Evolutionary conservation across 1,139 yeast species (phyloP).

Genomic region (Candida sanyaensis): DNA sequence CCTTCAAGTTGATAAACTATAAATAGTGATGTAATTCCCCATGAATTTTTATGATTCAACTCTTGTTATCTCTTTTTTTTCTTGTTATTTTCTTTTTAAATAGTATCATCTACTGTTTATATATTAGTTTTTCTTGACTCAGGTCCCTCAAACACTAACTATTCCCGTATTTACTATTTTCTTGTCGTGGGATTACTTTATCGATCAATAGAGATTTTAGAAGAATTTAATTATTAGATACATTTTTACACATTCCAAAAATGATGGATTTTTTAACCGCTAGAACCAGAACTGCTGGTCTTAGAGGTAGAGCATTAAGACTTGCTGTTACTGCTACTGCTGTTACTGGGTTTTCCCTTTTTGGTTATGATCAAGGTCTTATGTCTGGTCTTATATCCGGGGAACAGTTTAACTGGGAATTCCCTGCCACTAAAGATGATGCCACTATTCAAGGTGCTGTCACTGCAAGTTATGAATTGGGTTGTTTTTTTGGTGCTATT

Average conservation of each 20-base stretch:
- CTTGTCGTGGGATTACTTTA: no score
- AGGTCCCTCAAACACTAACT: background rate
- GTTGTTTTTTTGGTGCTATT: slow-evolving; percentile 75
- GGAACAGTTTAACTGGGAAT: slow-evolving; percentile 54
- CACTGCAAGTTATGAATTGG: slow-evolving; percentile 72
- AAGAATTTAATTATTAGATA: no score
- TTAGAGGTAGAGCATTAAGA: slow-evolving; percentile 46
- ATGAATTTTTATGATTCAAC: no score
- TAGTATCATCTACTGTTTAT: no score
- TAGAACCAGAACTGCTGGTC: slow-evolving; percentile 27
- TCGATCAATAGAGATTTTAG: background rate
- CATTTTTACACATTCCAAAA: slow-evolving; percentile 11
- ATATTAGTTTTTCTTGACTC: background rate
- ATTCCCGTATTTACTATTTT: background rate
- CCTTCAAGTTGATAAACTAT: background rate
- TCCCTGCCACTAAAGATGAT: slow-evolving; percentile 50
- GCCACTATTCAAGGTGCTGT: slow-evolving; percentile 65
- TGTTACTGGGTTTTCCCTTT: slow-evolving; percentile 64
- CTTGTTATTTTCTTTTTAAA: background rate
- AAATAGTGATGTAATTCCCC: background rate
- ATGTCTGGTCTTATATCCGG: slow-evolving; percentile 74
- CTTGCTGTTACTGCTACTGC: slow-evolving; percentile 56
- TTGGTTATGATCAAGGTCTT: slow-evolving; percentile 83
- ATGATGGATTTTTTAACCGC: background rate
- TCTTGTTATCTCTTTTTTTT: background rate